Percentiles rank a stretch among this genome's conserved stretches.
These are phyloP conservation scores for Diutina pseudorugosa DNA, from an alignment of 1,139 yeast species.

Conservation along the genomic window DNA sequence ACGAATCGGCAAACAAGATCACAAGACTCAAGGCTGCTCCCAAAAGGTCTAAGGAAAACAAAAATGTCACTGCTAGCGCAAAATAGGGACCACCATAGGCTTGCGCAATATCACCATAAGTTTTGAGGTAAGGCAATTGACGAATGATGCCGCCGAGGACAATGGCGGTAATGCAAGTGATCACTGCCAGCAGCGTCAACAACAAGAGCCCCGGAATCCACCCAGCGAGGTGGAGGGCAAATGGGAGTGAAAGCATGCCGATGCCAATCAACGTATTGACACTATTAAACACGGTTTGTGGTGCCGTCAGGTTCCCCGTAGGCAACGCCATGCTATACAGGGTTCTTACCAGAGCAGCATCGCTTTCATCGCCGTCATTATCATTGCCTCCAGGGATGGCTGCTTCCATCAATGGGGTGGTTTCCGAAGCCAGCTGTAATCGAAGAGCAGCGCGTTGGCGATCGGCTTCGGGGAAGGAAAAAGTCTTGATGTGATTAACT, in stretches of 20 bases:
- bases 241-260: conserved; percentile 74
- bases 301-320: conserved; percentile 36
- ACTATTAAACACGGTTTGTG: conserved; percentile 82
- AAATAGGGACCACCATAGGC: conserved; percentile 30
- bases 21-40: conserved; percentile 74
- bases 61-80: conserved; percentile 50
- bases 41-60: conserved; percentile 64
- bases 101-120: conserved; percentile 36
- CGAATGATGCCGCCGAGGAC: conserved; percentile 23
- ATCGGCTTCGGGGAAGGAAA: not conserved
- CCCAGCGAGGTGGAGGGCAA: conserved; percentile 71
- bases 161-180: conserved; percentile 63
- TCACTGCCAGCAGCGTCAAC: conserved; percentile 42
- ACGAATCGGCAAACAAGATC: conserved; percentile 75
- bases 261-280: conserved; percentile 80
- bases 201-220: conserved; percentile 57
- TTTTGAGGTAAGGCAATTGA: conserved; percentile 21
- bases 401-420: not conserved
- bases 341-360: not conserved
- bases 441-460: not conserved
- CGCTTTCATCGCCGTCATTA: not conserved
- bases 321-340: not conserved
- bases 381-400: not conserved
- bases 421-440: not conserved
- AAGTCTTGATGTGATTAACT: not conserved